phyloP scores from a whole-genome alignment of 108 stramenopile genomes.

The Fragilariopsis cylindrus region DNA sequence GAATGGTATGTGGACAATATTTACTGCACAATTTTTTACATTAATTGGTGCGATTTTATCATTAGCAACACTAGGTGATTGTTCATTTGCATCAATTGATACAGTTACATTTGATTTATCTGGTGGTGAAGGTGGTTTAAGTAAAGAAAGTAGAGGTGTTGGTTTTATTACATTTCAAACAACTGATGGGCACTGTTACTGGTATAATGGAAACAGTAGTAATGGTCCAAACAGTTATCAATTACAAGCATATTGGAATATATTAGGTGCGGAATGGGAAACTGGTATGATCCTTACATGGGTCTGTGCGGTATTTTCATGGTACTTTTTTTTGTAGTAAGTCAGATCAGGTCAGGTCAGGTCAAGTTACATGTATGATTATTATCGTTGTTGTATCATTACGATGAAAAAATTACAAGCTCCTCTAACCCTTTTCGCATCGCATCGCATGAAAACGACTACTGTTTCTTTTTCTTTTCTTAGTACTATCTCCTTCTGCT shows the following conservation, averaged over 20 bases:
- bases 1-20: conserved; percentile 16
- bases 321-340: conserved; percentile 6
- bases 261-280: conserved; percentile 1
- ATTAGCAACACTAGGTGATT: conserved; percentile 14
- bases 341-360: neutral
- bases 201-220: conserved; percentile 5
- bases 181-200: conserved; percentile 17
- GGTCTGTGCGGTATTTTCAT: neutral
- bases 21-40: conserved; percentile 14
- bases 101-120: neutral
- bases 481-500: conserved; percentile 13
- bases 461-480: neutral
- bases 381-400: no score
- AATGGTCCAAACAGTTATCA: neutral
- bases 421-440: no score
- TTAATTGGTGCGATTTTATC: conserved; percentile 14
- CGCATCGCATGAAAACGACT: no score
- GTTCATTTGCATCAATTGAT: conserved; percentile 8
- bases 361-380: no score
- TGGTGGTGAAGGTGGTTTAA: neutral
- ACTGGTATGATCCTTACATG: neutral
- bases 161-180: conserved; percentile 12
- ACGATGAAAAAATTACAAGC: no score
- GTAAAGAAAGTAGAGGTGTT: neutral
- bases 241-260: conserved; percentile 6